Conservation (phyloP, 2,329 filamentous ascomycete genomes). For the Ilyonectria sp. region DNA sequence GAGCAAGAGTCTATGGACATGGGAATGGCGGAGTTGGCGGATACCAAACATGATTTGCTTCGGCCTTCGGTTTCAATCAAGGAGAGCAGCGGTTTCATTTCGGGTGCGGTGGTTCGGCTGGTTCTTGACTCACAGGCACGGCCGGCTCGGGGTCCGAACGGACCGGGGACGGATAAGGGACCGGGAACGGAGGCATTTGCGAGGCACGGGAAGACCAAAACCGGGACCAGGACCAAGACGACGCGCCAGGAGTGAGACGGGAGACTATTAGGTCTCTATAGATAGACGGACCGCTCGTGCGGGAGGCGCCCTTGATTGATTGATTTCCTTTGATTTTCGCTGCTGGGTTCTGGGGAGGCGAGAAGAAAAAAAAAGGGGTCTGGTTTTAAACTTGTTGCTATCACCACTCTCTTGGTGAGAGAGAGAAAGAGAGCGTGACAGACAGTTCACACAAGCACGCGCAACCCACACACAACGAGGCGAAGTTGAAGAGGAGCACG, state of each 20-base stretch:
- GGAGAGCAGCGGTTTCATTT: conserved; percentile 12
- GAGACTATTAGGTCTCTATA: conserved; percentile 45
- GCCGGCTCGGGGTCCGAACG: conserved; percentile 17
- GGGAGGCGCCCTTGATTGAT: conserved; percentile 37
- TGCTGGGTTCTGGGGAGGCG: background rate
- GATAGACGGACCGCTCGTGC: conserved; percentile 48
- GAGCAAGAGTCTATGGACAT: conserved; percentile 1
- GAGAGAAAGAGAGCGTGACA: background rate
- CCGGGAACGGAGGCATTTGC: conserved; percentile 3
- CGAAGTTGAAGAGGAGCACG: background rate
- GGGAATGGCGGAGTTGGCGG: conserved; percentile 32
- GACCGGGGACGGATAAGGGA: conserved; percentile 12
- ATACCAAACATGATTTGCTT: conserved; percentile 31
- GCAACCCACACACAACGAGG: background rate
- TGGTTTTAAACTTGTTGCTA: conserved; percentile 26
- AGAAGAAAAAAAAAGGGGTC: conserved; percentile 32
- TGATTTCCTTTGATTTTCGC: conserved; percentile 29
- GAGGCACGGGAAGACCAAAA: conserved; percentile 2
- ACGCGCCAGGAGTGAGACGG: conserved; percentile 19
- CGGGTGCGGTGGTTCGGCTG: background rate
- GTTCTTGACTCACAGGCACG: conserved; percentile 4
- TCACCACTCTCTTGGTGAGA: conserved; percentile 8
- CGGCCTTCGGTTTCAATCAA: conserved; percentile 14
- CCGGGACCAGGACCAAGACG: conserved; percentile 5
- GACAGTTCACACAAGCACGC: background rate